Base-by-base conservation (phyloP, 129 eudicot species). In the Scalesia atractyloides region DNA sequence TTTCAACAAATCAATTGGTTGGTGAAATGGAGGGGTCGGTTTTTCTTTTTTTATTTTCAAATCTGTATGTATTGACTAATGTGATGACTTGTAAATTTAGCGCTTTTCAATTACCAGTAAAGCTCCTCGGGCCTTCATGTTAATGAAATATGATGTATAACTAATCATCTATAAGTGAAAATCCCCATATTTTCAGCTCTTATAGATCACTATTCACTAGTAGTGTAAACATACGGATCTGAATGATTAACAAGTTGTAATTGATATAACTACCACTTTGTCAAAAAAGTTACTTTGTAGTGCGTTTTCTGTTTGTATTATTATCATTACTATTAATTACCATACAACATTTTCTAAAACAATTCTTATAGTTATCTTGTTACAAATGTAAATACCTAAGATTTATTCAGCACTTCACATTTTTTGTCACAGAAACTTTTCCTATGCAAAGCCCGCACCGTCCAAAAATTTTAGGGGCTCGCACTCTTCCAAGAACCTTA, bases 381-480 rank as follows among this genome's bases (percentile, higher is more conserved):
- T 26, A 17, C 12, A 26, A 24, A 66, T 75, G 46, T 26, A 43
- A 75, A 66, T 39, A 41, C 43, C 44, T 41, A 41, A 16, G 34
- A 2, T 47, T 46, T 72, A 54, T 59, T 30, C 52, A 66, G 39
- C n/a, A 69, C 70, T 60, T 43, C 49, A 36, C 61, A 33, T 61
- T 62, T 80, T 57, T 81, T 68, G 50, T 39, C 39, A 63, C 84
- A 89, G 98, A 80, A 71, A 68, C 51, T 57, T 78, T 53, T 69
- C 79, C 61, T 74, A 82, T 69, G 84, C 76, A 68, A 78, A 50
- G 70, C 65, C 86, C 73, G 69, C 72, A 71, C 82, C 80, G 15
- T 43, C 82, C 57, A 76, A 81, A 78, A 75, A 70, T 76, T 68
- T 72, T 69, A 85, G 74, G 48, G 68, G 75, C 64, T 74, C 77